A percentile compares a stretch with the other conserved stretches of the same genome.
These are phyloP conservation scores for Cutaneotrichosporon sp. DNA, from an alignment of 1,284 basidiomycete genomes.

Conservation along the genomic window DNA sequence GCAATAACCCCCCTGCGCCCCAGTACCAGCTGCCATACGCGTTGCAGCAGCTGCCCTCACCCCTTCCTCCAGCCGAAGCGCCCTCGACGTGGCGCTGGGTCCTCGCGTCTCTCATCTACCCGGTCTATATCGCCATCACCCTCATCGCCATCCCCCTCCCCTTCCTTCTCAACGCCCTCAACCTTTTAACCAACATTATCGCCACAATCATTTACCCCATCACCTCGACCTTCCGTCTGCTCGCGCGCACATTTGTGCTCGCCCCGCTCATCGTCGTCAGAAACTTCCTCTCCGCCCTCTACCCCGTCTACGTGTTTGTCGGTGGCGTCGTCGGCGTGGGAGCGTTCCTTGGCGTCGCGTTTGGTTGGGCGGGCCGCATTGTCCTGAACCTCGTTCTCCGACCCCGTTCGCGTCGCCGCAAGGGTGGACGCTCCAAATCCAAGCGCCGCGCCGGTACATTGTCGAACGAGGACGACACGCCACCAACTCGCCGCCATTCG, in stretches of 20 bases:
- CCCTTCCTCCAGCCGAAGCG: conserved; percentile 11
- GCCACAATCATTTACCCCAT: conserved; percentile 40
- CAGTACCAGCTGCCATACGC: conserved; percentile 39
- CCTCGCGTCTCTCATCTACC: conserved; percentile 36
- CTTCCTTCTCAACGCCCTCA: conserved; percentile 32
- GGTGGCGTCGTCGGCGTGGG: conserved; percentile 45
- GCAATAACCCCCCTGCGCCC: conserved; percentile 3
- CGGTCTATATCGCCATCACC: conserved; percentile 40
- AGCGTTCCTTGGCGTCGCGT: conserved; percentile 37
- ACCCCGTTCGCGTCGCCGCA: conserved; percentile 12
- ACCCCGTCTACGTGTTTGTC: conserved; percentile 45
- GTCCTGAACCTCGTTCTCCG: conserved; percentile 26
- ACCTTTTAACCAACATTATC: conserved; percentile 30
- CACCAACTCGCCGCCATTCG: neutral
- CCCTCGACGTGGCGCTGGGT: conserved; percentile 30
- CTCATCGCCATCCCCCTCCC: conserved; percentile 42
- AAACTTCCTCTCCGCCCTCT: conserved; percentile 34
- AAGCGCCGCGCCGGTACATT: conserved; percentile 1
- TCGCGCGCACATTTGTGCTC: conserved; percentile 38
- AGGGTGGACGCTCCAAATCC: neutral
- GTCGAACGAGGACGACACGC: neutral
- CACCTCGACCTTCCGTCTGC: conserved; percentile 30
- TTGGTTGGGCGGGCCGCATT: conserved; percentile 39
- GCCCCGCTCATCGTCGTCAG: conserved; percentile 32
- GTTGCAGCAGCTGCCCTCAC: conserved; percentile 27